These are phyloP conservation scores for Acanthamoeba healyi DNA, from an alignment of 208 protist genomes.

Conservation along the genomic window DNA sequence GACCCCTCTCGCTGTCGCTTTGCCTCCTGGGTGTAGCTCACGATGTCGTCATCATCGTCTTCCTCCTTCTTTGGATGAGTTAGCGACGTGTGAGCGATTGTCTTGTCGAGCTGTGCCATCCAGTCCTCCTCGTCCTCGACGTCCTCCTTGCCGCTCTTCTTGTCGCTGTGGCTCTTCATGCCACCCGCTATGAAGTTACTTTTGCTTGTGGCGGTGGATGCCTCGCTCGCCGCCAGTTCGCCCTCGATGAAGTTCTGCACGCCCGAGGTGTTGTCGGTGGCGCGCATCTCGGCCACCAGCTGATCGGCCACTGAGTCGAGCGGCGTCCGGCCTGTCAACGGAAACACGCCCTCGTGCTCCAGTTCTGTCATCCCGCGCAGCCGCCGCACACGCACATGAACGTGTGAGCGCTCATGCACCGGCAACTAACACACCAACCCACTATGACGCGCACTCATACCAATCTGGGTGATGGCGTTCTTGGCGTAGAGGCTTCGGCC, in stretches of 20 bases:
- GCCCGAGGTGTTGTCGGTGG: neutral
- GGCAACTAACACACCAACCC: too few species aligned
- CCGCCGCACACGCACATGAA: neutral
- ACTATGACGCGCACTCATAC: neutral
- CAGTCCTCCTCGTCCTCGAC: too few species aligned
- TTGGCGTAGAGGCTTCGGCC: slow-evolving; percentile 49
- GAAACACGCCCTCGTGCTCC: neutral
- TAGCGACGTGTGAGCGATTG: neutral
- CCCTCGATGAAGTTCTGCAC: slow-evolving; percentile 21
- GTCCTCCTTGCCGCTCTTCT: too few species aligned
- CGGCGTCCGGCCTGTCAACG: slow-evolving; percentile 2
- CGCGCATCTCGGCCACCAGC: neutral
- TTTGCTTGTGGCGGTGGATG: neutral
- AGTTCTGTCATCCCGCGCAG: neutral
- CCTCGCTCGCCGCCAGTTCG: neutral
- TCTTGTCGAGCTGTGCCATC: neutral
- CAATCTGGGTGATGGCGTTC: neutral
- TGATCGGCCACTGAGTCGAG: neutral
- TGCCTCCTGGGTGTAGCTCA: neutral
- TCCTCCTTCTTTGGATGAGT: neutral
- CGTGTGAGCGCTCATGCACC: too few species aligned
- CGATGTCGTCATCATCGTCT: neutral
- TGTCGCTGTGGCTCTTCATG: neutral
- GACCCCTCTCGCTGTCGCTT: neutral
- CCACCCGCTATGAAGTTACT: neutral